Conservation (phyloP, 148 eudicot genomes). For the Silene uniflora region DNA sequence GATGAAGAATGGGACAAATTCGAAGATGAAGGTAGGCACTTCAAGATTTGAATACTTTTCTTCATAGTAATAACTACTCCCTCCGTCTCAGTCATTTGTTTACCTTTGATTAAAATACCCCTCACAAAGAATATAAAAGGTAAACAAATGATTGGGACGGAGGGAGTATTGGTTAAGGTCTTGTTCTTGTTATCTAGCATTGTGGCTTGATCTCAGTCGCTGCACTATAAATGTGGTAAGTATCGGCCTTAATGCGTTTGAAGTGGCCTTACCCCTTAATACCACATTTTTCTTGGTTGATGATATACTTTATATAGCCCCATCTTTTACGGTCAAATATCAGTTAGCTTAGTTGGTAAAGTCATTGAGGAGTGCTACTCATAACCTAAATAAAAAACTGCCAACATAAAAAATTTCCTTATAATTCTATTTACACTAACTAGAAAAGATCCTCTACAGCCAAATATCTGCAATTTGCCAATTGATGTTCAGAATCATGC, state of each 20-base stretch:
- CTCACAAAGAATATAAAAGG: too few relatives aligned
- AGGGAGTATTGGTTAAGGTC: neutral
- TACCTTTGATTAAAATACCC: too few relatives aligned
- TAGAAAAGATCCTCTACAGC: neutral
- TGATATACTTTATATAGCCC: neutral
- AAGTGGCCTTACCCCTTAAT: neutral
- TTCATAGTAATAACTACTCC: neutral
- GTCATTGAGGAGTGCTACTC: too few relatives aligned
- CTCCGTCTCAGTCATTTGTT: too few relatives aligned
- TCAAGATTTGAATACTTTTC: constrained; percentile 5
- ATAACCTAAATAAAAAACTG: too few relatives aligned
- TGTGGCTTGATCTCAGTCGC: neutral
- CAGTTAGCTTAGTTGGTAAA: too few relatives aligned
- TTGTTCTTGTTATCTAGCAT: neutral
- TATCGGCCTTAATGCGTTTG: neutral
- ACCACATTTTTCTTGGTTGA: neutral
- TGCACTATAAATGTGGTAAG: neutral
- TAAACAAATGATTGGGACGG: too few relatives aligned
- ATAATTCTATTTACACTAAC: too few relatives aligned
- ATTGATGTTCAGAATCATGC: neutral
- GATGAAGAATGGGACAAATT: constrained; percentile 99
- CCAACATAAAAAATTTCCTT: too few relatives aligned
- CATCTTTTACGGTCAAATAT: too few relatives aligned
- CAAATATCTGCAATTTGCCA: neutral
- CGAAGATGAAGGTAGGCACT: constrained; percentile 80